These are phyloP conservation scores for Thinopyrum elongatum DNA, from an alignment of 176 grass and related monocot genomes.

Conservation along the genomic window DNA sequence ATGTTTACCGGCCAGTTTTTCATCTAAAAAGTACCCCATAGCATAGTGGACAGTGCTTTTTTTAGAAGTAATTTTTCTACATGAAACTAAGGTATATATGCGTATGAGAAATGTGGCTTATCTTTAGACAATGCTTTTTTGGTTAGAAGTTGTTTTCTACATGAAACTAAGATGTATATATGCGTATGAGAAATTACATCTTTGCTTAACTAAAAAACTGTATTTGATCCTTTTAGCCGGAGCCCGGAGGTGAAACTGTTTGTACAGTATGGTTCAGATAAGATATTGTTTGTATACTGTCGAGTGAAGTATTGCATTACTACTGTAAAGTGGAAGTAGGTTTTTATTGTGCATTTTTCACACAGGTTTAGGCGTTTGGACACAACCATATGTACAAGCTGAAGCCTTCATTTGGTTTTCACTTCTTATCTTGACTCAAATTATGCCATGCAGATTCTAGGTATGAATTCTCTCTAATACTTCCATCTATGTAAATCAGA, in stretches of 20 bases:
- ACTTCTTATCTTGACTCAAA: not conserved
- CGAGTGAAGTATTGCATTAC: not conserved
- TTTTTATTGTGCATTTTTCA: not conserved
- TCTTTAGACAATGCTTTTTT: not conserved
- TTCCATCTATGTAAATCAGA: constrained; percentile 84
- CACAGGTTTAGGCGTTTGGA: no score
- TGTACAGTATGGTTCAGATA: not conserved
- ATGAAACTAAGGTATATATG: not conserved
- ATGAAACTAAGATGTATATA: not conserved
- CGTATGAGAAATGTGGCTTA: not conserved
- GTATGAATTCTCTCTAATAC: constrained; percentile 81
- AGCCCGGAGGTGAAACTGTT: no score
- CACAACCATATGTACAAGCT: no score
- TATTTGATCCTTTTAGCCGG: not conserved
- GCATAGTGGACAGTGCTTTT: not conserved
- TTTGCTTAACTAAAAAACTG: not conserved
- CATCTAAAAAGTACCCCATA: not conserved
- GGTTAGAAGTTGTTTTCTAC: not conserved
- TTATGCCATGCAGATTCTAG: constrained; percentile 65
- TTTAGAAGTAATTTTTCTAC: constrained; percentile 1
- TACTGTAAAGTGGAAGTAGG: not conserved
- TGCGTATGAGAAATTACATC: not conserved
- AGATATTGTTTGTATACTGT: not conserved
- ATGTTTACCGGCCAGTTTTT: not conserved
- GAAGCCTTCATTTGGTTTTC: not conserved